Evolutionary conservation across 768 basidiomycete species (phyloP), one percentile per base, ranked within the genome.

Genomic region (Myochromella boudieri): DNA sequence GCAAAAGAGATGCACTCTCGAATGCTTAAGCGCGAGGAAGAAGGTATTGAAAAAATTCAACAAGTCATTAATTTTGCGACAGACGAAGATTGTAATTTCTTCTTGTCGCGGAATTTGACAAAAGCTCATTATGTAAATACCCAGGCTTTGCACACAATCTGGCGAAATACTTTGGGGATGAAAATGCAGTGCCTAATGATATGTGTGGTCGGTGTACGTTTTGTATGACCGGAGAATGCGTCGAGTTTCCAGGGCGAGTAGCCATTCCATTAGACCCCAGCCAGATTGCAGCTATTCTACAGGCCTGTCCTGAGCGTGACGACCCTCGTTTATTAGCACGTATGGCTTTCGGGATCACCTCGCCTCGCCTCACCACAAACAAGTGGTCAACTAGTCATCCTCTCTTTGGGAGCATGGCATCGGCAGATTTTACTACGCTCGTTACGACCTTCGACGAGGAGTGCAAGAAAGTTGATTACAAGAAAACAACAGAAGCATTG

Each of bases 331-430:
- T 76, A 25, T 62, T 78, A n/a, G 74, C 77, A 1, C 69, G 52
- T 22, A 54, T 54, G 75, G 77, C 76, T 4, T 79, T 77, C 45
- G 77, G 76, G 6, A 68, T 78, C 37, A 68, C 69, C 1, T 74
- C 52, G n/a, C 52, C 72, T 15, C 65, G 76, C 1, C 61, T 77
- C 17, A 72, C 74, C 1, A 57, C 56, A 2, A 57, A 67, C 50
- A 76, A 73, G 48, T 69, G 73, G 60, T 67, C 70, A 2, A 66
- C 62, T 5, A 52, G 51, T 27, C 68, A 76, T 46, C 66, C 69
- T n/a, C 57, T 73, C 10, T 76, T 77, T 38, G 74, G 72, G 0
- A 69, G 64, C 45, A 74, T 76, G 69, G 66, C 59, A 11, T 58
- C 66, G 8, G 58, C 60, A 17, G 67, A 74, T 48, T 77, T 75